Percentiles rank a stretch among this genome's conserved stretches.
phyloP scores from a whole-genome alignment of 179 eudicot genomes.

The Carnegiea gigantea region DNA sequence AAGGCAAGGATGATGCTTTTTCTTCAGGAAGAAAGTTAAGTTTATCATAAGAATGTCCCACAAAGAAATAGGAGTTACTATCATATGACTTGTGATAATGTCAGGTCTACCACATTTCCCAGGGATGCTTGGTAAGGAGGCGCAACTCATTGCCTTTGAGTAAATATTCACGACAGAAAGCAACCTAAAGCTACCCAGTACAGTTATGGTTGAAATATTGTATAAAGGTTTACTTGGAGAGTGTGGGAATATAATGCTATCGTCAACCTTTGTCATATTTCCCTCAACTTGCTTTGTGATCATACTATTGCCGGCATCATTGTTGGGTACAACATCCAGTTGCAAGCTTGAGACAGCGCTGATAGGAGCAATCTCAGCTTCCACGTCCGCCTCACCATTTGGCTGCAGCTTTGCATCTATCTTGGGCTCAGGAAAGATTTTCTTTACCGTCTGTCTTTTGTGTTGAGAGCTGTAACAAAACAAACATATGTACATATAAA shows the following conservation, averaged over 20 bases:
- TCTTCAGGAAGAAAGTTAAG: too few species aligned
- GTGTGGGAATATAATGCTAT: slow-evolving; percentile 7
- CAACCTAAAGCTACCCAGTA: slow-evolving; percentile 7
- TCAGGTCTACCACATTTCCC: neutral
- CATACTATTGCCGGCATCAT: slow-evolving; percentile 18
- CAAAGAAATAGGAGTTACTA: neutral
- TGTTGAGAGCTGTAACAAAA: slow-evolving; percentile 52
- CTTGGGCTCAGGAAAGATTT: slow-evolving; percentile 40
- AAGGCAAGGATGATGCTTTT: too few species aligned
- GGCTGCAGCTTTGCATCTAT: slow-evolving; percentile 45
- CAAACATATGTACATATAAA: neutral
- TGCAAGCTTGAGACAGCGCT: slow-evolving; percentile 32
- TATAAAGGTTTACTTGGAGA: neutral
- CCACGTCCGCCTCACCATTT: slow-evolving; percentile 38
- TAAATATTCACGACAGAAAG: neutral
- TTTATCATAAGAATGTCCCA: neutral
- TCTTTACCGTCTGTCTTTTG: slow-evolving; percentile 61
- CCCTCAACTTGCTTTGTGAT: too few species aligned
- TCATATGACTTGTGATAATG: neutral
- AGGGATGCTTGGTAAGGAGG: too few species aligned
- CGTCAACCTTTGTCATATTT: slow-evolving; percentile 20
- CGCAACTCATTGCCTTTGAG: too few species aligned
- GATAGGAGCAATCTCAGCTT: slow-evolving; percentile 35
- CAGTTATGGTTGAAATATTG: slow-evolving; percentile 12
- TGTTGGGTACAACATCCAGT: slow-evolving; percentile 20